These are phyloP conservation scores for Bretschneidera sinensis DNA, from an alignment of 345 rosid genomes.

Conservation along the genomic window DNA sequence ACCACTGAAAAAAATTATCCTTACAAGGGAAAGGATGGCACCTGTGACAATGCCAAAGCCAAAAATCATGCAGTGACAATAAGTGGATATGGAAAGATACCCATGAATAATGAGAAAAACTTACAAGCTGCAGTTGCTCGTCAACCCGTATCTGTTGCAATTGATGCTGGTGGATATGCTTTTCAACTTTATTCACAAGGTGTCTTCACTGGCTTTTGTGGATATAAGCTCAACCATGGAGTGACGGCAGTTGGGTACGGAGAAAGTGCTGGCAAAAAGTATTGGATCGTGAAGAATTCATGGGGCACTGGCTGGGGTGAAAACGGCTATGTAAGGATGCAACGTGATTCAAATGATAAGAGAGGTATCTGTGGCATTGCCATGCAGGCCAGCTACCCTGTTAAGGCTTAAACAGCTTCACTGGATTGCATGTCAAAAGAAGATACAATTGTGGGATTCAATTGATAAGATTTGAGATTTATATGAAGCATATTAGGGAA, in stretches of 20 bases:
- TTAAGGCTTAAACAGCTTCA: conserved; percentile 19
- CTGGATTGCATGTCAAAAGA: too few relatives aligned
- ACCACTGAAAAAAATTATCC: conserved; percentile 53
- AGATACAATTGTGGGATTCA: too few relatives aligned
- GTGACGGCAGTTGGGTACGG: conserved; percentile 83
- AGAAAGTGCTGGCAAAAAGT: conserved; percentile 35
- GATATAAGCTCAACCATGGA: conserved; percentile 63
- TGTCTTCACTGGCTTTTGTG: conserved; percentile 58
- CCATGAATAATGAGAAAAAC: conserved; percentile 41
- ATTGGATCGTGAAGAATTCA: conserved; percentile 86
- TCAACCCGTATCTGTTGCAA: conserved; percentile 84
- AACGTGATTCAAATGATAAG: conserved; percentile 28
- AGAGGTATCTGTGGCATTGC: conserved; percentile 77
- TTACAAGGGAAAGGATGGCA: conserved; percentile 40
- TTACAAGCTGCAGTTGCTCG: conserved; percentile 51
- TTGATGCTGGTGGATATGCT: conserved; percentile 56
- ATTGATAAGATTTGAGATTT: too few relatives aligned
- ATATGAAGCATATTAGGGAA: too few relatives aligned
- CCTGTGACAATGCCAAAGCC: conserved; percentile 37
- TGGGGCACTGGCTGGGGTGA: conserved; percentile 95
- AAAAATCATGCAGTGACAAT: conserved; percentile 41
- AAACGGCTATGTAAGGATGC: conserved; percentile 66
- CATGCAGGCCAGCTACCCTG: conserved; percentile 68
- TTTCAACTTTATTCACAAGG: conserved; percentile 75
- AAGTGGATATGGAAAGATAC: conserved; percentile 36